Percentiles rank a stretch among this genome's conserved stretches.
Conservation (phyloP, 1,284 basidiomycete species). For the Spongiforma sp. region DNA sequence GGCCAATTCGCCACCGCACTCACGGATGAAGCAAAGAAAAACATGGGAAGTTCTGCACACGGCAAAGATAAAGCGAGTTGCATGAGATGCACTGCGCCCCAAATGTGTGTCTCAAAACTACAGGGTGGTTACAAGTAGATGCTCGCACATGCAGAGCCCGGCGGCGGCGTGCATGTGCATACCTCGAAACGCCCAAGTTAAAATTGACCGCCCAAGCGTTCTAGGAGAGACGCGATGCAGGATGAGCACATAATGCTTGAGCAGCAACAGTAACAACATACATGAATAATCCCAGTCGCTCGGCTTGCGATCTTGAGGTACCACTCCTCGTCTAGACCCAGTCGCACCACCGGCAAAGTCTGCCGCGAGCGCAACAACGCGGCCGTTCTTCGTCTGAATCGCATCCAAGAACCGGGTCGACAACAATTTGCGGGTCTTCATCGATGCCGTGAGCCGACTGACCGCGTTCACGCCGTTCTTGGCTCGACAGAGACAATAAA, state of each 20-base stretch:
- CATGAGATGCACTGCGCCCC: constrained; percentile 58
- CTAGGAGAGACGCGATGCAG: constrained; percentile 22
- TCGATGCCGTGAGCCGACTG: constrained; percentile 41
- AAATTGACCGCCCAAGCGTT: constrained; percentile 58
- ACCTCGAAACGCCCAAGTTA: constrained; percentile 50
- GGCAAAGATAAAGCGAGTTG: constrained; percentile 53
- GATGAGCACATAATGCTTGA: background rate
- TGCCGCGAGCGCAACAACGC: constrained; percentile 48
- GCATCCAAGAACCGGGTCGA: constrained; percentile 12
- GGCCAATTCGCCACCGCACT: constrained; percentile 43
- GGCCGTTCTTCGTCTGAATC: constrained; percentile 16
- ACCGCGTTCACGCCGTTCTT: constrained; percentile 43
- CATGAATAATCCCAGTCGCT: constrained; percentile 56
- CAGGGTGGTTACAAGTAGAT: background rate
- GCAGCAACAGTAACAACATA: background rate
- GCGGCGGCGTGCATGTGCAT: constrained; percentile 18
- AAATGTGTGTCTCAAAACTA: constrained; percentile 51
- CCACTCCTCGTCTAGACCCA: constrained; percentile 46
- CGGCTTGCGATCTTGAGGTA: constrained; percentile 43
- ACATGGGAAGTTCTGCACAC: constrained; percentile 41
- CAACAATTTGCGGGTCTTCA: constrained; percentile 38
- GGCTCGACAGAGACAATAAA: constrained; percentile 62
- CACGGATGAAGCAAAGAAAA: constrained; percentile 65
- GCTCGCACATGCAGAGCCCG: no score
- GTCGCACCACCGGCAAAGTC: constrained; percentile 44